These are phyloP conservation scores for Phytophthora uliginosa DNA, from an alignment of 352 stramenopile genomes.

Conservation along the genomic window DNA sequence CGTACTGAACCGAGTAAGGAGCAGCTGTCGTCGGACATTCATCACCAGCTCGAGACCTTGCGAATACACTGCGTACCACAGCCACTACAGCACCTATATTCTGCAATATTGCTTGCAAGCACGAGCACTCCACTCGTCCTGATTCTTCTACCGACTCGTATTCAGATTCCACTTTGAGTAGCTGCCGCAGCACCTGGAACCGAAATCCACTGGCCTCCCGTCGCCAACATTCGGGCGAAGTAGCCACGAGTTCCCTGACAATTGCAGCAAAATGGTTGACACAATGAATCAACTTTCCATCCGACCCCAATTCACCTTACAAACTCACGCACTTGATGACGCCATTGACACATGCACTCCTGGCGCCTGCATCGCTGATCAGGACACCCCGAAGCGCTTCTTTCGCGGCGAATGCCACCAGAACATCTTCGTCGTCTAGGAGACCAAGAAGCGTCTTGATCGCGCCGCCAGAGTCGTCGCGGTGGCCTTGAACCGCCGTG, in stretches of 20 bases:
- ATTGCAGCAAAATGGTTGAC: conserved; percentile 1
- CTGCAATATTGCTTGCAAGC: conserved; percentile 23
- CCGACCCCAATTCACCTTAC: not conserved
- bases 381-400: conserved; percentile 40
- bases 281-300: conserved; percentile 11
- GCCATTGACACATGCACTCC: conserved; percentile 15
- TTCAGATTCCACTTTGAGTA: conserved; percentile 35
- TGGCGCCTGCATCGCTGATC: not conserved
- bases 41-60: not conserved
- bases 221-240: conserved; percentile 1
- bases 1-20: conserved; percentile 38
- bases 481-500: conserved; percentile 9
- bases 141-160: not conserved
- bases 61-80: conserved; percentile 25
- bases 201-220: conserved; percentile 44
- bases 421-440: conserved; percentile 43
- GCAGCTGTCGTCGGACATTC: not conserved
- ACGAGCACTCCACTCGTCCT: conserved; percentile 8
- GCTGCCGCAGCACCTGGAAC: conserved; percentile 59
- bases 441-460: conserved; percentile 30
- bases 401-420: conserved; percentile 58
- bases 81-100: conserved; percentile 17
- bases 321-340: conserved; percentile 30
- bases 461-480: not conserved
- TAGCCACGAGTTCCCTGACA: conserved; percentile 17